Conservation (phyloP, 345 rosid genomes). For the Arabis alpina region DNA sequence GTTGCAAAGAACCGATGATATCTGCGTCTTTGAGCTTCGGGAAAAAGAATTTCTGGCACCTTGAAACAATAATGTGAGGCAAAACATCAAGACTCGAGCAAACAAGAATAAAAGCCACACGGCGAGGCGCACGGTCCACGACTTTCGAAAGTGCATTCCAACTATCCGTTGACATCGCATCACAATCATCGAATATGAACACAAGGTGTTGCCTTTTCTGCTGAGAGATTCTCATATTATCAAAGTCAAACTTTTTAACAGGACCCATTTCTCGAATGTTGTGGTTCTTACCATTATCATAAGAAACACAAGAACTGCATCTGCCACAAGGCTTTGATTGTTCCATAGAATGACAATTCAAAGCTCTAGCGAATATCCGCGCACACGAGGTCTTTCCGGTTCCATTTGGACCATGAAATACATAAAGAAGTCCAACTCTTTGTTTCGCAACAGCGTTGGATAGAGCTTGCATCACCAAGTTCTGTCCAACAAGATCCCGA, state of each 20-base stretch:
- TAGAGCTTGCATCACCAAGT: conserved; percentile 83
- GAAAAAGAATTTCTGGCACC: conserved; percentile 97
- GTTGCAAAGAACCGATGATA: conserved; percentile 73
- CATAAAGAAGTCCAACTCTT: conserved; percentile 88
- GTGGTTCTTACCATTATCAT: conserved; percentile 71
- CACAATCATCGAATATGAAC: conserved; percentile 84
- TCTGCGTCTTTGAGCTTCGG: conserved; percentile 93
- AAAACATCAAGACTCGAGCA: conserved; percentile 87
- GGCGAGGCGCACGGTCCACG: conserved; percentile 80
- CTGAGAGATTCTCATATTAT: conserved; percentile 58
- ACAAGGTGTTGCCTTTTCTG: conserved; percentile 62
- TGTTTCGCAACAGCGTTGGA: conserved; percentile 74
- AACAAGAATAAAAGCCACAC: conserved; percentile 79
- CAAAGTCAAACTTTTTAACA: conserved; percentile 72
- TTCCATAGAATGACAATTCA: conserved; percentile 82
- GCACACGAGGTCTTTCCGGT: conserved; percentile 98
- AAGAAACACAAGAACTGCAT: conserved; percentile 77
- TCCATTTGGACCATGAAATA: conserved; percentile 95
- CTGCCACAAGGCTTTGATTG: conserved; percentile 78
- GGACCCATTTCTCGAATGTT: conserved; percentile 85
- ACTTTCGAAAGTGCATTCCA: conserved; percentile 85
- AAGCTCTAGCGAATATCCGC: conserved; percentile 83
- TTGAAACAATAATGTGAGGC: conserved; percentile 89
- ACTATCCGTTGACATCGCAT: conserved; percentile 71
- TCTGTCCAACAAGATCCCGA: conserved; percentile 85